Evolutionary conservation across 2,329 filamentous ascomycete species (phyloP).

Genomic region (Aspergillus sp.): DNA sequence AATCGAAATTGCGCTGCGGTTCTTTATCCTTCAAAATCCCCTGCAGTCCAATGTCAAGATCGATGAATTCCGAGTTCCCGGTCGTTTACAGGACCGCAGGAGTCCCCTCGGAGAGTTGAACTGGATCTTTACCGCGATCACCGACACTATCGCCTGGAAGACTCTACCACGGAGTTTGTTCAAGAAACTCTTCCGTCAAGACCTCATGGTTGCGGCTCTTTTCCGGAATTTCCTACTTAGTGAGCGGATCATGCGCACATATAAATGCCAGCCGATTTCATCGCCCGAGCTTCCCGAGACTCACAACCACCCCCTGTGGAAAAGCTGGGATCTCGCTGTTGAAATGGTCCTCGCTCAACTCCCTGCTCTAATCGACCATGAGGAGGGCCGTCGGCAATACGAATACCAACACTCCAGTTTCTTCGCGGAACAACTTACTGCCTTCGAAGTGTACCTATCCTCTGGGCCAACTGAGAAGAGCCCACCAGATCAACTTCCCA

Average conservation of each 20-base stretch:
- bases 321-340: slow-evolving; percentile 95
- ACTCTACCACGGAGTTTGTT: slow-evolving; percentile 86
- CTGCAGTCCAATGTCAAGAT: slow-evolving; percentile 66
- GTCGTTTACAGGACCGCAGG: slow-evolving; percentile 84
- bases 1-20: slow-evolving; percentile 95
- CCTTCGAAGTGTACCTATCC: slow-evolving; percentile 91
- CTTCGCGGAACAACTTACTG: slow-evolving; percentile 94
- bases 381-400: slow-evolving; percentile 74
- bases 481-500: slow-evolving; percentile 89
- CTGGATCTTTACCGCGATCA: slow-evolving; percentile 99
- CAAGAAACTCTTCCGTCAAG: slow-evolving; percentile 94
- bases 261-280: slow-evolving; percentile 92
- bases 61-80: slow-evolving; percentile 84
- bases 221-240: slow-evolving; percentile 95
- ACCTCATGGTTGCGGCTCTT: slow-evolving; percentile 96
- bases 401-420: slow-evolving; percentile 94
- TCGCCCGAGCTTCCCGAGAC: slow-evolving; percentile 91
- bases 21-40: slow-evolving; percentile 93
- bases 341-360: slow-evolving; percentile 92
- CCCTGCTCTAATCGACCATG: slow-evolving; percentile 73
- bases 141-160: slow-evolving; percentile 98
- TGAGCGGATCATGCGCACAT: slow-evolving; percentile 93
- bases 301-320: slow-evolving; percentile 91
- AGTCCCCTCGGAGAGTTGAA: slow-evolving; percentile 95
- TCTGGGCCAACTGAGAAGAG: slow-evolving; percentile 81